These are phyloP conservation scores for Cerioporus squamosus DNA, from an alignment of 1,284 basidiomycete genomes.

Conservation along the genomic window DNA sequence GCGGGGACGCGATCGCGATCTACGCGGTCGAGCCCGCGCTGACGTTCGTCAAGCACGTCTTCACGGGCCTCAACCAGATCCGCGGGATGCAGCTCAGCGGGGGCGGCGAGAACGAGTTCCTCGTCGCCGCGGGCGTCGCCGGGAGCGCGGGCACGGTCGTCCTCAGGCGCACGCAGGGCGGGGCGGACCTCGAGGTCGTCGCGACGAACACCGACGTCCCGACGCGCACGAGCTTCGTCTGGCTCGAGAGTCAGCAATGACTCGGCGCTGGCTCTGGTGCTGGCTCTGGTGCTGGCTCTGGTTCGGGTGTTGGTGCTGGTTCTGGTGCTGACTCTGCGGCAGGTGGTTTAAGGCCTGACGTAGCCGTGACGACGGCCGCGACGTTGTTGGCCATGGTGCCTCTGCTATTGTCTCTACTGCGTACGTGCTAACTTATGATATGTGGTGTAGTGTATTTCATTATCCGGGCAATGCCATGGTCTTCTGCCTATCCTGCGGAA, in stretches of 20 bases:
- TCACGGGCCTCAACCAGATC: constrained; percentile 64
- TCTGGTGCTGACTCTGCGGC: too few species aligned
- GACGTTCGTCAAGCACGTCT: constrained; percentile 54
- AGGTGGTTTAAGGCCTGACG: too few species aligned
- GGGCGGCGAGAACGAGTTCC: constrained; percentile 49
- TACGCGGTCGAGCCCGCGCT: constrained; percentile 32
- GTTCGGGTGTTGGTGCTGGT: too few species aligned
- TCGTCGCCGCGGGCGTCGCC: constrained; percentile 57
- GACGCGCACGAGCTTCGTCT: constrained; percentile 59
- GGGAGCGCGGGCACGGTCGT: constrained; percentile 59
- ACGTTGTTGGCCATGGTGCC: neutral
- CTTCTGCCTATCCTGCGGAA: too few species aligned
- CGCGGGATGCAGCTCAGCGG: constrained; percentile 66
- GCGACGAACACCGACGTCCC: constrained; percentile 55
- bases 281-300: too few species aligned
- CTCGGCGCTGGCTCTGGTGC: too few species aligned
- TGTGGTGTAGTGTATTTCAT: neutral
- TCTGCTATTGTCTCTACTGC: neutral
- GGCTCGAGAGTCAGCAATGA: constrained; percentile 20
- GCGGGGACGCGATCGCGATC: constrained; percentile 43
- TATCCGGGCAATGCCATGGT: too few species aligned
- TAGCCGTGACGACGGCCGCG: too few species aligned
- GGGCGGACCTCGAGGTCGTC: constrained; percentile 55
- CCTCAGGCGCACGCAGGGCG: constrained; percentile 55
- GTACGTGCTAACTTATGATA: too few species aligned